A percentile compares a stretch with the other conserved stretches of the same genome.
Conservation (phyloP, 2,329 filamentous ascomycete species). For the Trichoderma endophyticum region DNA sequence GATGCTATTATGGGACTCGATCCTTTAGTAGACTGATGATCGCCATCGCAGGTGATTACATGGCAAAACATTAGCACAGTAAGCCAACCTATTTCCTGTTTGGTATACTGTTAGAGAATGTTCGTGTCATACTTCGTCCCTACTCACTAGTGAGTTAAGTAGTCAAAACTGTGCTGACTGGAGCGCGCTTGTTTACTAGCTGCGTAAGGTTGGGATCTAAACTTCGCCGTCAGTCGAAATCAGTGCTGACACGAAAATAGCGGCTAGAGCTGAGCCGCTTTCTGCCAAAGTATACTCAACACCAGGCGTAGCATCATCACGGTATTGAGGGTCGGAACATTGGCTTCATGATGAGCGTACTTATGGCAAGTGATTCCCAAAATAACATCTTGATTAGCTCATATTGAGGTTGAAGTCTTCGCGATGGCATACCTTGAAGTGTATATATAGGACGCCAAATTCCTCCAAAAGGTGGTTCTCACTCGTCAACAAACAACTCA, state of each 20-base stretch:
- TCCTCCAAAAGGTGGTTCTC: background rate
- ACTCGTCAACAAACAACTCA: background rate
- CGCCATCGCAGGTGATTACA: background rate
- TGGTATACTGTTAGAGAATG: background rate
- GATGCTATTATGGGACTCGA: accelerated
- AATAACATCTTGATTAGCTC: background rate
- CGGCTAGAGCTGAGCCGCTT: background rate
- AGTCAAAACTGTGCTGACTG: background rate
- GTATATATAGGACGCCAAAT: background rate
- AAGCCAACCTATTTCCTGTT: background rate
- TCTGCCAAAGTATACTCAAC: background rate
- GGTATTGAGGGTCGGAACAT: background rate
- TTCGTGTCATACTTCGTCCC: background rate
- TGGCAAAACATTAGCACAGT: background rate
- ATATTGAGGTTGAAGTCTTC: background rate
- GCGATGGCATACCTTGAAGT: background rate
- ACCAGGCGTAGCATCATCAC: background rate
- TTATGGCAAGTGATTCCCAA: background rate
- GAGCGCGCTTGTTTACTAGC: background rate
- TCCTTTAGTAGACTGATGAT: background rate
- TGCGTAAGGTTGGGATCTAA: background rate
- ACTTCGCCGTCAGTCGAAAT: background rate
- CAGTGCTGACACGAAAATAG: background rate
- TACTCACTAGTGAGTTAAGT: background rate
- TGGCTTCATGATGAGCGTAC: background rate